Evolutionary conservation across 2,329 filamentous ascomycete species (phyloP).

Genomic region (Penicillium psychrosexuale): DNA sequence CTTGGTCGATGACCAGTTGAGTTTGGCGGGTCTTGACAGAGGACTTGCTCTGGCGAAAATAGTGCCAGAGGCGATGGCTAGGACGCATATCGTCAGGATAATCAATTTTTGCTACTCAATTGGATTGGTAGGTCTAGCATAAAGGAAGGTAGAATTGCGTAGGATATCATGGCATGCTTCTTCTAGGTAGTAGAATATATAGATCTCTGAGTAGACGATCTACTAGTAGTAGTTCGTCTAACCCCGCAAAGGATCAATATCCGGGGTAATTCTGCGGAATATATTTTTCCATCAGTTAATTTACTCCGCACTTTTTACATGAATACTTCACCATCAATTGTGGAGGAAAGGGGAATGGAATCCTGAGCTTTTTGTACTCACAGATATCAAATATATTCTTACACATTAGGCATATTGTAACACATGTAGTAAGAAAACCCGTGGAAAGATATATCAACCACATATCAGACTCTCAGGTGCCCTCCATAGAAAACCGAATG

Average conservation of each 20-base stretch:
- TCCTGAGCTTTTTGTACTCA: not conserved
- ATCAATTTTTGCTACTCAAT: not conserved
- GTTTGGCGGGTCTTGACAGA: conserved; percentile 8
- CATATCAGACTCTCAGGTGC: not conserved
- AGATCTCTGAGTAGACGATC: not conserved
- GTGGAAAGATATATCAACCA: not conserved
- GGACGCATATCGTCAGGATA: not conserved
- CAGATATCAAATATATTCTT: not conserved
- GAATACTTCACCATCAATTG: not conserved
- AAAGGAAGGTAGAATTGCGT: too few relatives aligned
- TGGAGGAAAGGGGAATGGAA: not conserved
- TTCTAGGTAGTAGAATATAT: not conserved
- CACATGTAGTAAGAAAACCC: too few relatives aligned
- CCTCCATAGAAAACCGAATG: too few relatives aligned
- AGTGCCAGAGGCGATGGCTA: not conserved
- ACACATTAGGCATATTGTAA: too few relatives aligned
- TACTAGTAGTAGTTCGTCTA: not conserved
- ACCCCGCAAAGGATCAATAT: conserved; percentile 14
- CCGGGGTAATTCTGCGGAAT: conserved; percentile 12
- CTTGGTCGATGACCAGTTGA: conserved; percentile 18
- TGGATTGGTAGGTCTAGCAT: not conserved
- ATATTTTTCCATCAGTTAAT: conserved; percentile 12
- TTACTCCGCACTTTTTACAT: not conserved
- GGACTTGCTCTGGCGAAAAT: conserved; percentile 2
- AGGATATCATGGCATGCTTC: not conserved